A percentile compares a stretch with the other conserved stretches of the same genome.
phyloP scores from a whole-genome alignment of 1,284 basidiomycete genomes.

The Cryptococcus sp. region DNA sequence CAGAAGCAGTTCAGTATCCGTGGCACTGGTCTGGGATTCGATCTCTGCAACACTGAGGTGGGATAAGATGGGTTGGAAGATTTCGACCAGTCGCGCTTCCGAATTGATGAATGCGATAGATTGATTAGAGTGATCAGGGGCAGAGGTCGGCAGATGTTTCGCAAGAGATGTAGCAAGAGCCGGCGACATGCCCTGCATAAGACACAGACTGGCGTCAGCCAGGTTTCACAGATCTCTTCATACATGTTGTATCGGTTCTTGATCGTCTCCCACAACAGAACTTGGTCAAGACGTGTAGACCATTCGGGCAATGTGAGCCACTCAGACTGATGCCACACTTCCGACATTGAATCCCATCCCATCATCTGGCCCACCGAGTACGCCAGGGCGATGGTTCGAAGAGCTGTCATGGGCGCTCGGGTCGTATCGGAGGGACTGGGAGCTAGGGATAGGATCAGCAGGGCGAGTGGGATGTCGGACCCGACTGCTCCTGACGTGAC shows the following conservation, averaged over 20 bases:
- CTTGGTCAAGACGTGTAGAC: conserved; percentile 6
- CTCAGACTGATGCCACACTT: background rate
- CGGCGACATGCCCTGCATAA: conserved; percentile 2
- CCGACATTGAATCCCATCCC: conserved; percentile 14
- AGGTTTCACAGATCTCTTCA: no score
- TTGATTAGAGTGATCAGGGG: conserved; percentile 2
- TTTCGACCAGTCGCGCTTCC: background rate
- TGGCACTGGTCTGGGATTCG: background rate
- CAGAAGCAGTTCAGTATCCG: no score
- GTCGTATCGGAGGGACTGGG: conserved; percentile 5
- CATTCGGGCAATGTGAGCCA: conserved; percentile 4
- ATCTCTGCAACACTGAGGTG: background rate
- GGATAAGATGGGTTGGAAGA: background rate
- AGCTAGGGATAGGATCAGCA: conserved; percentile 26
- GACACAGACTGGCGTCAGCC: background rate
- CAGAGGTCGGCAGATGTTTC: background rate
- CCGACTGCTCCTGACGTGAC: conserved; percentile 21
- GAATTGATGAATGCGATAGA: conserved; percentile 2
- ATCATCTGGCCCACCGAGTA: conserved; percentile 22
- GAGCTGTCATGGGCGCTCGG: conserved; percentile 8
- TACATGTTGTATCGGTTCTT: conserved; percentile 10
- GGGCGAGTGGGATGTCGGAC: conserved; percentile 24
- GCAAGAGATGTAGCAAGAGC: background rate
- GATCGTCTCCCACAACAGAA: conserved; percentile 14
- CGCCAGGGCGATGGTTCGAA: conserved; percentile 25